Evolutionary conservation across 2,329 filamentous ascomycete species (phyloP).

Genomic region (Pestalotiopsis sp.): DNA sequence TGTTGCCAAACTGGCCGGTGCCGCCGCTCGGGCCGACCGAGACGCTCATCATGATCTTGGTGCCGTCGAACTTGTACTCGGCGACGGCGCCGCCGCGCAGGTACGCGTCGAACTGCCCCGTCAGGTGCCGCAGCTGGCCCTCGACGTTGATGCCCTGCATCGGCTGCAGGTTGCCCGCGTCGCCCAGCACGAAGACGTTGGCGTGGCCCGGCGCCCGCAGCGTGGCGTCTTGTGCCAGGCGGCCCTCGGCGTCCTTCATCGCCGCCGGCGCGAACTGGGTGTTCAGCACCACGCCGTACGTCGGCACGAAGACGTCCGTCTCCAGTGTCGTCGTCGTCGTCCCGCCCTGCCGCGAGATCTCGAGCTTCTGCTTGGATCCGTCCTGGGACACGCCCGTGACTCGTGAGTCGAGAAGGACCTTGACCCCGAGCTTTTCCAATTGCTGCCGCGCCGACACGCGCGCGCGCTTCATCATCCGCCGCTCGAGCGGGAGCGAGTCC

Average conservation of each 20-base stretch:
- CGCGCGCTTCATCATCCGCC: constrained; percentile 33
- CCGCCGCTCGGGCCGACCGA: constrained; percentile 40
- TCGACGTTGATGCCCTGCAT: constrained; percentile 32
- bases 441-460: constrained; percentile 37
- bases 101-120: constrained; percentile 32
- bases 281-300: constrained; percentile 46
- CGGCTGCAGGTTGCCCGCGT: constrained; percentile 41
- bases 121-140: constrained; percentile 33
- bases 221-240: constrained; percentile 36
- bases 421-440: constrained; percentile 45
- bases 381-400: constrained; percentile 26
- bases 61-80: constrained; percentile 28
- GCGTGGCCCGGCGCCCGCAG: constrained; percentile 35
- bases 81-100: constrained; percentile 28
- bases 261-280: constrained; percentile 39
- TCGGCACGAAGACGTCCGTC: constrained; percentile 47
- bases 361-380: constrained; percentile 24
- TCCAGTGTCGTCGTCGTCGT: constrained; percentile 33
- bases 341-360: constrained; percentile 34
- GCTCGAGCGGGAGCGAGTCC: constrained; percentile 38
- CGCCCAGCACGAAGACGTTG: constrained; percentile 46
- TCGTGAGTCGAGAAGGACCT: constrained; percentile 38
- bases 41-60: constrained; percentile 33
- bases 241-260: constrained; percentile 34
- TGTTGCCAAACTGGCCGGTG: constrained; percentile 37